These are phyloP conservation scores for Calonectria pteridis DNA, from an alignment of 2,329 filamentous ascomycete genomes.

Conservation along the genomic window DNA sequence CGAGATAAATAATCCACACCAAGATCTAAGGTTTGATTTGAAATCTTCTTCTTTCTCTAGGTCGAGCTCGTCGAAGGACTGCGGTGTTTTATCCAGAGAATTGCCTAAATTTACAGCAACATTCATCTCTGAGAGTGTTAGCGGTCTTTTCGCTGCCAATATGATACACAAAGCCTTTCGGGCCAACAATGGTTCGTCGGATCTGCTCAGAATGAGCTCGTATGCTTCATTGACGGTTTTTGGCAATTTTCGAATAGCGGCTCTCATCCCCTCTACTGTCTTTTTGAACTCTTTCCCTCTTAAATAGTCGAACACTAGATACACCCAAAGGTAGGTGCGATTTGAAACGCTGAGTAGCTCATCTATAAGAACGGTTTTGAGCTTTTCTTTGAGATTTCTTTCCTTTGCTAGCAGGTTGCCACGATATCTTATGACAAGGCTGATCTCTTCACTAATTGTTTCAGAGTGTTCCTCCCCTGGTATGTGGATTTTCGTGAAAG, in stretches of 20 bases:
- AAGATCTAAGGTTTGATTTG: constrained; percentile 31
- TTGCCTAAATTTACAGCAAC: constrained; percentile 37
- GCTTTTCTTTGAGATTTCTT: constrained; percentile 30
- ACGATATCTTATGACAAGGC: constrained; percentile 48
- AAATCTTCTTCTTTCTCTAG: constrained; percentile 39
- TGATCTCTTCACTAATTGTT: constrained; percentile 51
- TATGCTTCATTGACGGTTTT: constrained; percentile 47
- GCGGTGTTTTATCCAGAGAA: constrained; percentile 13
- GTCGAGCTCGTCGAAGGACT: constrained; percentile 33
- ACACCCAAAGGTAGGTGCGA: constrained; percentile 55
- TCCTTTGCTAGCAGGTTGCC: constrained; percentile 35
- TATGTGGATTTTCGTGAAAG: constrained; percentile 49
- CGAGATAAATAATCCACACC: constrained; percentile 47
- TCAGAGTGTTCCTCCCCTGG: constrained; percentile 52
- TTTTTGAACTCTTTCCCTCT: constrained; percentile 37
- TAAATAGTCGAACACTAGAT: constrained; percentile 51
- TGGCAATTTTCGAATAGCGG: constrained; percentile 41
- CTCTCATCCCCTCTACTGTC: constrained; percentile 32
- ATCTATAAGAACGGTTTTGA: constrained; percentile 35
- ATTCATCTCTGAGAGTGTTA: constrained; percentile 47
- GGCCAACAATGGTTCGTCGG: constrained; percentile 20
- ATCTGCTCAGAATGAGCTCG: constrained; percentile 43
- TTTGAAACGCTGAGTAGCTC: constrained; percentile 37
- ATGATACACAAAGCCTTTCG: constrained; percentile 42
- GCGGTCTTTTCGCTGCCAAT: constrained; percentile 41